A percentile compares a stretch with the other conserved stretches of the same genome.
Conservation (phyloP, 768 basidiomycete genomes). For the Pisolithus microcarpus region DNA sequence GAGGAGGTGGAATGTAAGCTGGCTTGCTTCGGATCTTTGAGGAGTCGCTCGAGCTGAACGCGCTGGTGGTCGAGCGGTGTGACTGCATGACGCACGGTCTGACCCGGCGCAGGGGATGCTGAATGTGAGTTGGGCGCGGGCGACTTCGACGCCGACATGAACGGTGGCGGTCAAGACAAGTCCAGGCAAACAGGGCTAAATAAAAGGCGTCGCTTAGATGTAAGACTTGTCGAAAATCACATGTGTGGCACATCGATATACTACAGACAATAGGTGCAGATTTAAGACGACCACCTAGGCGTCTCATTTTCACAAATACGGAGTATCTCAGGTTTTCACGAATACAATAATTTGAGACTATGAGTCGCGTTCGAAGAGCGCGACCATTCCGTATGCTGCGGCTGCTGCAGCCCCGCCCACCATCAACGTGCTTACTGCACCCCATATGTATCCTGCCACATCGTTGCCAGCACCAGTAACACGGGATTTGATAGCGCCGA, state of each 20-base stretch:
- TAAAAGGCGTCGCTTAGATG: background rate
- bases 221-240: too few species aligned
- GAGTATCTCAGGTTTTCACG: too few species aligned
- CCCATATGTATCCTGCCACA: slow-evolving; percentile 69
- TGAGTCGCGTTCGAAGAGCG: background rate
- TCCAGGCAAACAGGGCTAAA: slow-evolving; percentile 16
- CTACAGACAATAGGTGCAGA: too few species aligned
- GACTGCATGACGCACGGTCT: slow-evolving; percentile 36
- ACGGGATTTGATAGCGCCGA: slow-evolving; percentile 86
- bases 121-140: slow-evolving; percentile 24
- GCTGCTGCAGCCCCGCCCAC: slow-evolving; percentile 91
- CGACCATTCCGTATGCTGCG: slow-evolving; percentile 47
- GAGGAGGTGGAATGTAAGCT: slow-evolving; percentile 69
- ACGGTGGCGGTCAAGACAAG: slow-evolving; percentile 2
- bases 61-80: slow-evolving; percentile 48
- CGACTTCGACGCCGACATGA: slow-evolving; percentile 26
- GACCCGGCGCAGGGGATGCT: slow-evolving; percentile 24
- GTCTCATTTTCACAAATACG: too few species aligned
- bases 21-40: slow-evolving; percentile 86
- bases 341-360: background rate
- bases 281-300: too few species aligned
- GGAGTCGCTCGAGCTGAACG: slow-evolving; percentile 74
- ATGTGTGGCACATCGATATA: too few species aligned
- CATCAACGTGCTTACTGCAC: slow-evolving; percentile 76
- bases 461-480: slow-evolving; percentile 75